Evolutionary conservation across 2,329 filamentous ascomycete species (phyloP), one percentile per base, ranked within the genome.

Genomic region (Paraphaeosphaeria minitans): DNA sequence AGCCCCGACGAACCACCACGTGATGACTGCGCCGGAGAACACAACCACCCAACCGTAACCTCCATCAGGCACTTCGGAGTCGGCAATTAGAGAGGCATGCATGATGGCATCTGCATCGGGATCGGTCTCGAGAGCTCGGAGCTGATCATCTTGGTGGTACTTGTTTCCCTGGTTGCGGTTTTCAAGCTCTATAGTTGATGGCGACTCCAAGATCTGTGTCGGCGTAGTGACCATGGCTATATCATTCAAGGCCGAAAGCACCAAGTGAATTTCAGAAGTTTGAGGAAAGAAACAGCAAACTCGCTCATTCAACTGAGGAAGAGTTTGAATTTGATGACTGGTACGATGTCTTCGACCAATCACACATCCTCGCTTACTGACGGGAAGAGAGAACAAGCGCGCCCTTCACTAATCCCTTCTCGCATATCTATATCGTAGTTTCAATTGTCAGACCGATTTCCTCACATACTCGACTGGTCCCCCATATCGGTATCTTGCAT

Each of bases 401-500:
- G 46, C 46, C 46, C 46, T 49, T 35, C 45, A 47, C 16, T 19
- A 29, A n/a, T 31, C 24, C 27, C 27, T 10, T 48, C 16, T 19
- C 29, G 19, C 45, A 29, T 13, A 19, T 48, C 24, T 29, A n/a
- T n/a, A n/a, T 3, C 24, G 16, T 41, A 8, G 4, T 16, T 16
- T 14, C 16, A n/a, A 19, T 24, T n/a, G 33, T 55, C 10, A 39
- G 9, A 21, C 29, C 3, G 37, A 27, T 48, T 55, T 63, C 4
- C 46, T 56, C 14, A 63, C 57, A 52, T 68, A 65, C 33, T 56
- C 61, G 3, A 66, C 64, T 2, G 69, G 69, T 0, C 67, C 67
- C 16, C 47, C 58, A 58, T 81, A 82, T 27, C 69, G 66, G 52
- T 78, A 66, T 48, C 72, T 68, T 7, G 75, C 80, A 31, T 66